A percentile compares a stretch with the other conserved stretches of the same genome.
Evolutionary conservation across 257 asterid genomes (phyloP).

Genomic region (Ilex aquifolium): DNA sequence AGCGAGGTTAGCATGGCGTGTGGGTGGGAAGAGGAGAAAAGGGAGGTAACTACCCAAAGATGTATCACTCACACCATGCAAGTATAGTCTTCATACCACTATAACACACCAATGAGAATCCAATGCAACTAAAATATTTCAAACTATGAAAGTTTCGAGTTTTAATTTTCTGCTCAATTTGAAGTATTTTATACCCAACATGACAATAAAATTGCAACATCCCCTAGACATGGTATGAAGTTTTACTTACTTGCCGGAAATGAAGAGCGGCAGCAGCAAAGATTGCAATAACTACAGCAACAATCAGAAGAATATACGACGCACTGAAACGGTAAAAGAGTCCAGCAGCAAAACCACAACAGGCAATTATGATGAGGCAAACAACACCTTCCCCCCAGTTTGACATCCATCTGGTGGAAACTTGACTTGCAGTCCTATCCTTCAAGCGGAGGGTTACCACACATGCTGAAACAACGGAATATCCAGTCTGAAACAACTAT

Average conservation of each 20-base stretch:
- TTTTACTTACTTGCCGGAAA: neutral
- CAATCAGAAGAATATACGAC: neutral
- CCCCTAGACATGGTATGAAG: neutral
- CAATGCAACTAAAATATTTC: no score
- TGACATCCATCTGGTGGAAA: neutral
- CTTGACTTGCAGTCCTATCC: neutral
- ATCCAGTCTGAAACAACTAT: neutral
- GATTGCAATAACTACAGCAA: neutral
- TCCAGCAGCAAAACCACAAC: neutral
- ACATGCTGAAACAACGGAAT: neutral
- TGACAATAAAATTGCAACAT: no score
- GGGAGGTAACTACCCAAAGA: no score
- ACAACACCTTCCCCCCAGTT: neutral
- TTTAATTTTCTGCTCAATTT: no score
- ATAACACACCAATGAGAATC: no score
- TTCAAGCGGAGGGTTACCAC: neutral
- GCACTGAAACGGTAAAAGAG: neutral
- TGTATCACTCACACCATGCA: no score
- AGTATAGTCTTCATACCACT: no score
- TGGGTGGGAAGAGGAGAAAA: no score
- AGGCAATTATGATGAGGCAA: neutral
- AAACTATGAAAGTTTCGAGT: no score
- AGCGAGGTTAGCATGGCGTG: no score
- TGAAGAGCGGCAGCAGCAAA: neutral
- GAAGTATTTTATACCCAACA: no score